Percentiles rank a stretch among this genome's conserved stretches.
Conservation (phyloP, 1,284 basidiomycete species). For the Malassezia obtusa region DNA sequence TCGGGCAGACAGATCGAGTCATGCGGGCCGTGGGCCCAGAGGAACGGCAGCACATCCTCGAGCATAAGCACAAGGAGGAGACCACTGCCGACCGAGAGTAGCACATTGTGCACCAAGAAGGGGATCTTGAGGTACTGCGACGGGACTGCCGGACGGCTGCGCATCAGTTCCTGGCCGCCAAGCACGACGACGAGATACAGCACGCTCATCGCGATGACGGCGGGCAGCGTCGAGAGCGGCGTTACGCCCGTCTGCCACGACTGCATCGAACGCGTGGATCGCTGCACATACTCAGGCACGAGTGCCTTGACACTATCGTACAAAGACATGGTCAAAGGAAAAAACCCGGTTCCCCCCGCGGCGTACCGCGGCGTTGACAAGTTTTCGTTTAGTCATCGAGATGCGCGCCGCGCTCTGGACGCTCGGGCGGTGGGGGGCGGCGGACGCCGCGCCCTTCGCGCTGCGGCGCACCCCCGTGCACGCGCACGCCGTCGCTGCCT, state of each 20-base stretch:
- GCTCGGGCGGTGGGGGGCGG: neutral
- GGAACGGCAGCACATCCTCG: constrained; percentile 55
- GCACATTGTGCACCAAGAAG: constrained; percentile 85
- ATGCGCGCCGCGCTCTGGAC: neutral
- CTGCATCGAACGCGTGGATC: constrained; percentile 19
- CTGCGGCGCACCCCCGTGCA: neutral
- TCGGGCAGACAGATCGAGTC: constrained; percentile 61
- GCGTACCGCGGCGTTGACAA: neutral
- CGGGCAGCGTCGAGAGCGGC: constrained; percentile 34
- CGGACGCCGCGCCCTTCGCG: neutral
- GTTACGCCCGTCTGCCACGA: constrained; percentile 31
- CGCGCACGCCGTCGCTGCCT: neutral
- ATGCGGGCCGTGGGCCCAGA: constrained; percentile 27
- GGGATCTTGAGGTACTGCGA: constrained; percentile 55
- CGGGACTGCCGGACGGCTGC: constrained; percentile 55
- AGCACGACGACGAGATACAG: constrained; percentile 84
- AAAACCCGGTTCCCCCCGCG: neutral
- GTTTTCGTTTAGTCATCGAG: neutral
- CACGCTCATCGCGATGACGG: constrained; percentile 53
- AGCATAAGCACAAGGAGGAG: constrained; percentile 74
- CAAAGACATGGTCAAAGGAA: constrained; percentile 1
- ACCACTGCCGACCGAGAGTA: constrained; percentile 71
- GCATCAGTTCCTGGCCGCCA: constrained; percentile 74
- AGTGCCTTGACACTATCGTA: neutral
- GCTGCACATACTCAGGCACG: constrained; percentile 3